A percentile compares a stretch with the other conserved stretches of the same genome.
Conservation (phyloP, 257 asterid genomes). For the Gentiana macrophylla region DNA sequence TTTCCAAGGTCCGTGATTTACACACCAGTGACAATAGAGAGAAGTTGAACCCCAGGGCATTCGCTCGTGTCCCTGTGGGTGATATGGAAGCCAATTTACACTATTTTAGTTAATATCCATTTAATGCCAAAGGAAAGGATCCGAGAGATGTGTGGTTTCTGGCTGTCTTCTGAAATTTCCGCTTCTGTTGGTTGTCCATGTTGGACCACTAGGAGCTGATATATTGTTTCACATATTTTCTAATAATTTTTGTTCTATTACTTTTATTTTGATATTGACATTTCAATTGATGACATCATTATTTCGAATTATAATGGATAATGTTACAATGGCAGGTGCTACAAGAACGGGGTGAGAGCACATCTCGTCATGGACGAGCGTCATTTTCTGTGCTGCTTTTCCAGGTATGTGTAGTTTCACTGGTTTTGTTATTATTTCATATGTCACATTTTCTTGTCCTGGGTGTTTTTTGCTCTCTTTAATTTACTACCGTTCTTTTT, state of each 20-base stretch:
- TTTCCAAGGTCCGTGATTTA: no score
- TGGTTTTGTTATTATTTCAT: constrained; percentile 6
- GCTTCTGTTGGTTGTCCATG: no score
- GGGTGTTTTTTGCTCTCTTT: neutral
- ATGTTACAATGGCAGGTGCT: constrained; percentile 54
- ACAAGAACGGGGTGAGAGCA: constrained; percentile 99
- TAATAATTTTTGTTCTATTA: neutral
- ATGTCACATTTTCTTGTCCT: neutral
- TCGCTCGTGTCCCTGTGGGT: no score
- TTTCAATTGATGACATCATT: neutral
- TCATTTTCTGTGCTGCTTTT: constrained; percentile 94
- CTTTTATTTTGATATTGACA: neutral
- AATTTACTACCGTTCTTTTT: neutral
- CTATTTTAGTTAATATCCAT: no score
- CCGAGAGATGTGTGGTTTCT: no score
- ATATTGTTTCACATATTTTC: neutral
- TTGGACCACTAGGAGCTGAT: no score
- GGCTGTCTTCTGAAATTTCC: no score
- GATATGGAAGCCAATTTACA: no score
- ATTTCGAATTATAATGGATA: neutral
- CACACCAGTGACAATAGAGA: no score
- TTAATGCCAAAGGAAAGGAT: no score
- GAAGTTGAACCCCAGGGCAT: no score
- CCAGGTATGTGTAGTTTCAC: constrained; percentile 45
- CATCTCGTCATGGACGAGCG: constrained; percentile 99